A percentile compares a stretch with the other conserved stretches of the same genome.
Evolutionary conservation across 1,284 basidiomycete genomes (phyloP).

Genomic region (Ganoderma lingzhi): DNA sequence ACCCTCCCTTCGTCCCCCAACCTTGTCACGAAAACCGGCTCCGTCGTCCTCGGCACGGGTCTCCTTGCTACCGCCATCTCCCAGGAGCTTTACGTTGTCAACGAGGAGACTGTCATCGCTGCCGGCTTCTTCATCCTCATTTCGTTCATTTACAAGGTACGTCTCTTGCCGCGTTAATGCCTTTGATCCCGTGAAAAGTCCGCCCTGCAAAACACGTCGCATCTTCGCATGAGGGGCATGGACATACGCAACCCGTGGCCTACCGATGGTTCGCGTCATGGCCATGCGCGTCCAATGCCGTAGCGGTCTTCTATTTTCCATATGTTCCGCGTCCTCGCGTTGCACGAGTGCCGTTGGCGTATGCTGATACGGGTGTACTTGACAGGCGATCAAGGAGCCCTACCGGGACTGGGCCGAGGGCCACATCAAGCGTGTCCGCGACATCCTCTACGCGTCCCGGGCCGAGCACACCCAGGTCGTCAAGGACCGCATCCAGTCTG

Average conservation of each 20-base stretch:
- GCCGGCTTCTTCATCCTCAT: constrained; percentile 90
- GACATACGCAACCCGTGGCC: neutral
- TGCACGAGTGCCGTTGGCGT: neutral
- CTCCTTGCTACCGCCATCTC: constrained; percentile 94
- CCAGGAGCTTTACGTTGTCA: constrained; percentile 97
- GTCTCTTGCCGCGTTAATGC: constrained; percentile 33
- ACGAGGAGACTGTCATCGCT: constrained; percentile 91
- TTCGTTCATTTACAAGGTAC: constrained; percentile 84
- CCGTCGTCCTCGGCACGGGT: constrained; percentile 91
- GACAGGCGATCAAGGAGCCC: constrained; percentile 67
- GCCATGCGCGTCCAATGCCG: neutral
- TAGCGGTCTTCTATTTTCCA: neutral
- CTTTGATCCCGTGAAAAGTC: neutral
- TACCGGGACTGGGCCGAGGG: constrained; percentile 94
- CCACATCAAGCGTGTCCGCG: constrained; percentile 86
- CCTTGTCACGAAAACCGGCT: constrained; percentile 94
- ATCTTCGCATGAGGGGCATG: neutral
- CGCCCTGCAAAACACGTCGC: neutral
- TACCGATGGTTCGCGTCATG: neutral
- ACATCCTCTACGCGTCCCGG: constrained; percentile 85
- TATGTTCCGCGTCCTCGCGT: neutral
- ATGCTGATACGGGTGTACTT: neutral
- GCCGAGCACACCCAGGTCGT: constrained; percentile 94
- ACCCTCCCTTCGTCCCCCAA: constrained; percentile 90
- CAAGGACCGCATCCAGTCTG: constrained; percentile 90